Evolutionary conservation across 495 filamentous ascomycete species (phyloP).

Genomic region (Penicillium egyptiacum): DNA sequence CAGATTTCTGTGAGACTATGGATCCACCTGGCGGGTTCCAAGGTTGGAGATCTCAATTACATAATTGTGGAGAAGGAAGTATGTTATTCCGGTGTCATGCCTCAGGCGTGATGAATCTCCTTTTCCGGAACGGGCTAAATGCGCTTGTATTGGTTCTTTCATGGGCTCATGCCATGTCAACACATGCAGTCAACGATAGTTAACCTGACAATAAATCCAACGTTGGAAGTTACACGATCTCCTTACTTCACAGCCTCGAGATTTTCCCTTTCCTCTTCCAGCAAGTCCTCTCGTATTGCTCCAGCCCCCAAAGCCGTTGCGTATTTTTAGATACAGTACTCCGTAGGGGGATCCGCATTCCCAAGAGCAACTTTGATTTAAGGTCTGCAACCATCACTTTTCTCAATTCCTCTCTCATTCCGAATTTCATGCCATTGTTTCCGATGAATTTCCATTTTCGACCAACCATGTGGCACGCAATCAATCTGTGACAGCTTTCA

Average conservation of each 20-base stretch:
- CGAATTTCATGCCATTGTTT: constrained; percentile 20
- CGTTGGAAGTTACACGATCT: neutral
- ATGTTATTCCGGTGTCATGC: neutral
- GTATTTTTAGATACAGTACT: constrained; percentile 36
- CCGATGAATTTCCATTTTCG: constrained; percentile 24
- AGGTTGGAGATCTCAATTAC: too few species aligned
- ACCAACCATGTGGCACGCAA: constrained; percentile 30
- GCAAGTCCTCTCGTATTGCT: constrained; percentile 7
- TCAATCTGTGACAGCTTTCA: constrained; percentile 31
- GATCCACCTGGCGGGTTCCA: too few species aligned
- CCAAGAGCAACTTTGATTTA: constrained; percentile 15
- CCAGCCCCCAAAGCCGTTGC: constrained; percentile 20
- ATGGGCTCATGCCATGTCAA: neutral
- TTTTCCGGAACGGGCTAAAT: constrained; percentile 1
- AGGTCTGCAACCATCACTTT: constrained; percentile 20
- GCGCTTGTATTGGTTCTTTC: neutral
- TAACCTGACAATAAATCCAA: neutral
- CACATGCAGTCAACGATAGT: too few species aligned
- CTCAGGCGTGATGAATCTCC: neutral
- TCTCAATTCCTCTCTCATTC: constrained; percentile 25
- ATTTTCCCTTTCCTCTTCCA: neutral
- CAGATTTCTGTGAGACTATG: too few species aligned
- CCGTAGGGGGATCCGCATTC: constrained; percentile 34
- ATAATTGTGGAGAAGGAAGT: constrained; percentile 2
- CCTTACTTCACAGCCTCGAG: neutral